Evolutionary conservation across 148 eudicot genomes (phyloP), one percentile per base, ranked within the genome.

Genomic region (Vaccinium corymbosum): DNA sequence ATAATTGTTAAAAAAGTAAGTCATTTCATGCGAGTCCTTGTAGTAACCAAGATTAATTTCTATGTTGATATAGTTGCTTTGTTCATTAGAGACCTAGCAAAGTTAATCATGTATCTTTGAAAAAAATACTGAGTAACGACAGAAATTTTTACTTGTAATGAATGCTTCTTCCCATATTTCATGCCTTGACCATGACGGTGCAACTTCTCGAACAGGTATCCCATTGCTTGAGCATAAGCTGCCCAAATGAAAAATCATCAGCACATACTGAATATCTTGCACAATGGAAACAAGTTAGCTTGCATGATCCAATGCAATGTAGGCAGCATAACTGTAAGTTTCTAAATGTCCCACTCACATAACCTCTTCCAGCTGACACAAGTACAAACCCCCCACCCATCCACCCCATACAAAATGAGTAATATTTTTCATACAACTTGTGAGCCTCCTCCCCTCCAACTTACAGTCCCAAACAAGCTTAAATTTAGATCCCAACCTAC

Each of bases 91-190:
- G 1, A 22, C 32, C 71, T 22, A 1, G 29, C 29, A 22, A 64
- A 76, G 35, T 81, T 12, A 85, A 78, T 61, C 72, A 53, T 61
- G 70, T 76, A 55, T 35, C 68, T 76, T 11, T 35, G 20, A 76
- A 76, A 51, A 82, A 29, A 68, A 27, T 68, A 71, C 8, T 68
- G 80, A 6, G 11, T 4, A 53, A 80, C 13, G 46, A 72, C 22
- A 1, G 62, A 27, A 11, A 79, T 51, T 85, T 68, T 91, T 92
- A 97, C 99, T 97, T 84, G 97, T 94, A 83, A 93, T 86, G 83
- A 97, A 97, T 82, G 99, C 98, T 91, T 94, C 99, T 75, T 87
- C 83, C 99, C 98, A 97, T 75, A 83, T 84, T 77, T 90, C 89
- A 85, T 90, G 90, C 59, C 88, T 83, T 64, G 93, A 94, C 99